phyloP scores from a whole-genome alignment of 305 asterid species.

The Plantago lanceolata region DNA sequence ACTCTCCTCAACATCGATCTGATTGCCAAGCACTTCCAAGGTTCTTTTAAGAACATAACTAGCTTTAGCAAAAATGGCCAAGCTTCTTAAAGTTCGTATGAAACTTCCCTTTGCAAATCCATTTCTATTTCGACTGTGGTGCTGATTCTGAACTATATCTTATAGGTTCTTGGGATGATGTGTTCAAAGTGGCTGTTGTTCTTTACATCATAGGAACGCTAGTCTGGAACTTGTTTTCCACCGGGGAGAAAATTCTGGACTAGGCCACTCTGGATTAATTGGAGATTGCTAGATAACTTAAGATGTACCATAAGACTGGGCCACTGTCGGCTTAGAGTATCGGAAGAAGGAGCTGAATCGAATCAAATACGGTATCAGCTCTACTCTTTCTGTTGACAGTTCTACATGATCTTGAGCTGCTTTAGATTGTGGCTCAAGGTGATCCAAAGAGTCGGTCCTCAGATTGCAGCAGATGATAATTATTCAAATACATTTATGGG shows the following conservation, averaged over 20 bases:
- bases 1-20: neutral
- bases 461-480: neutral
- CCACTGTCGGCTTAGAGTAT: too few relatives aligned
- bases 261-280: conserved; percentile 24
- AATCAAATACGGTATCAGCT: neutral
- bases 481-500: conserved; percentile 1
- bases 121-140: neutral
- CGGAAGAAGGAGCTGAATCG: conserved; percentile 18
- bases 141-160: conserved; percentile 20
- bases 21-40: neutral
- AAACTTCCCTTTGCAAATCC: neutral
- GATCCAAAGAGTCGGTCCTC: neutral
- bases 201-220: conserved; percentile 80
- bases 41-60: neutral
- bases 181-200: conserved; percentile 74
- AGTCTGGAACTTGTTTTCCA: conserved; percentile 80
- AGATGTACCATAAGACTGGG: conserved; percentile 16
- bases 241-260: conserved; percentile 80
- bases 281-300: conserved; percentile 14
- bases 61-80: too few relatives aligned
- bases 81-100: neutral
- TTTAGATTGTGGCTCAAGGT: neutral
- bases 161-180: conserved; percentile 96
- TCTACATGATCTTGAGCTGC: conserved; percentile 15
- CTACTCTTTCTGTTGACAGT: neutral